Evolutionary conservation across 208 protist species (phyloP).

Genomic region (Herpetomonas samuelpessoai): DNA sequence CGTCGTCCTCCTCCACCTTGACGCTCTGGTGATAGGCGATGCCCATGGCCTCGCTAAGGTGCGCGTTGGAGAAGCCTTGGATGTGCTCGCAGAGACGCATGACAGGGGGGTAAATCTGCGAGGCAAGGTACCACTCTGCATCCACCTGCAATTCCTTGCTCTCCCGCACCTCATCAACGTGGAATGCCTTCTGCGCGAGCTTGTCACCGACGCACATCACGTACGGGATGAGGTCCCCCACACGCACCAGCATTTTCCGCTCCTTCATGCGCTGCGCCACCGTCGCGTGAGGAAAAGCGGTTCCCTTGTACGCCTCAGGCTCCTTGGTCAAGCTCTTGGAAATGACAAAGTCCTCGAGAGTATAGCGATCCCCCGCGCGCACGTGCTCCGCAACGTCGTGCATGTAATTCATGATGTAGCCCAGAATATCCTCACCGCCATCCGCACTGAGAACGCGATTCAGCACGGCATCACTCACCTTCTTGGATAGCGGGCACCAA

Average conservation of each 20-base stretch:
- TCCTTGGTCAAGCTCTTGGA: conserved; percentile 97
- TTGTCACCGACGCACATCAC: conserved; percentile 92
- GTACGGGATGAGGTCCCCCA: conserved; percentile 96
- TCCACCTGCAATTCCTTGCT: conserved; percentile 72
- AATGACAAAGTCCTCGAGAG: conserved; percentile 96
- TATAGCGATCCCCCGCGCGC: conserved; percentile 48
- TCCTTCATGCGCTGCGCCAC: conserved; percentile 94
- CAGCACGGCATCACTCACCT: conserved; percentile 92
- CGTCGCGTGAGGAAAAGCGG: conserved; percentile 92
- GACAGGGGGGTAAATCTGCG: conserved; percentile 95
- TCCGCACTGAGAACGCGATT: conserved; percentile 92
- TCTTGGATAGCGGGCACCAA: conserved; percentile 98
- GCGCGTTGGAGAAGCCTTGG: conserved; percentile 76
- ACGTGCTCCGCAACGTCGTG: conserved; percentile 72
- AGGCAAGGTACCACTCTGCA: conserved; percentile 92
- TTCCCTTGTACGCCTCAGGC: conserved; percentile 95
- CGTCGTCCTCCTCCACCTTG: conserved; percentile 11
- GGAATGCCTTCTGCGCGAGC: conserved; percentile 71
- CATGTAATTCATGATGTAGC: conserved; percentile 94
- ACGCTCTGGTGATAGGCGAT: conserved; percentile 44
- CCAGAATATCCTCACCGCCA: conserved; percentile 82
- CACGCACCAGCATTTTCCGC: conserved; percentile 88
- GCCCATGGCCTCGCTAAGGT: conserved; percentile 87
- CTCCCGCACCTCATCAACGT: conserved; percentile 85
- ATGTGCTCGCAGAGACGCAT: conserved; percentile 94